Conservation (phyloP, 192 early-diverging fungal genomes). For the Backusella tuberculispora region DNA sequence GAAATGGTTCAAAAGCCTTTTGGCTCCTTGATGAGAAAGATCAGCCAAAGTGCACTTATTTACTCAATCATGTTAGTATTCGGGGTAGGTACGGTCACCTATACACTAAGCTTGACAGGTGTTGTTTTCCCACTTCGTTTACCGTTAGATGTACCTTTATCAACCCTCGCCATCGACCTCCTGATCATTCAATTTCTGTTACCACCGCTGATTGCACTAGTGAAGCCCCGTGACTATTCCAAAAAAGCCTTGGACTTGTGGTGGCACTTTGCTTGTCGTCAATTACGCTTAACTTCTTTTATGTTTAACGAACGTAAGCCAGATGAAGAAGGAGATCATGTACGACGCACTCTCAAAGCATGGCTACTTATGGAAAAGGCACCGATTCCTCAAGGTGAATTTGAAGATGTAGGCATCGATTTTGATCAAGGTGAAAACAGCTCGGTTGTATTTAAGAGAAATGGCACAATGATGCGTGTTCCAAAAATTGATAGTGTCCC, state of each 20-base stretch:
- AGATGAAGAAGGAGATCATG: conserved; percentile 77
- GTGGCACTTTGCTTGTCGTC: conserved; percentile 71
- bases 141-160: conserved; percentile 61
- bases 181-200: conserved; percentile 76
- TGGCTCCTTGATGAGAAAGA: conserved; percentile 78
- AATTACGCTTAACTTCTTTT: conserved; percentile 79
- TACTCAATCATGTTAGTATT: conserved; percentile 78
- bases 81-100: conserved; percentile 68
- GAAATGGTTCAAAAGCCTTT: conserved; percentile 88
- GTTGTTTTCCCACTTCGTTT: conserved; percentile 64
- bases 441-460: conserved; percentile 60
- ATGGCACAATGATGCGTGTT: conserved; percentile 76
- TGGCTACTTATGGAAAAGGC: conserved; percentile 55
- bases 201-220: conserved; percentile 61
- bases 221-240: conserved; percentile 65
- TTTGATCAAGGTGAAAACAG: conserved; percentile 45
- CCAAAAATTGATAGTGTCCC: conserved; percentile 86
- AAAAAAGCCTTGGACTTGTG: conserved; percentile 57
- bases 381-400: conserved; percentile 54
- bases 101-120: conserved; percentile 37
- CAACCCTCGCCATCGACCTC: conserved; percentile 79
- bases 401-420: conserved; percentile 52
- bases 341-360: conserved; percentile 54
- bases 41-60: conserved; percentile 81
- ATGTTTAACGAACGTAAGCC: conserved; percentile 71